Base-by-base conservation (phyloP, 495 filamentous ascomycete genomes). In the Tuber indicum region DNA sequence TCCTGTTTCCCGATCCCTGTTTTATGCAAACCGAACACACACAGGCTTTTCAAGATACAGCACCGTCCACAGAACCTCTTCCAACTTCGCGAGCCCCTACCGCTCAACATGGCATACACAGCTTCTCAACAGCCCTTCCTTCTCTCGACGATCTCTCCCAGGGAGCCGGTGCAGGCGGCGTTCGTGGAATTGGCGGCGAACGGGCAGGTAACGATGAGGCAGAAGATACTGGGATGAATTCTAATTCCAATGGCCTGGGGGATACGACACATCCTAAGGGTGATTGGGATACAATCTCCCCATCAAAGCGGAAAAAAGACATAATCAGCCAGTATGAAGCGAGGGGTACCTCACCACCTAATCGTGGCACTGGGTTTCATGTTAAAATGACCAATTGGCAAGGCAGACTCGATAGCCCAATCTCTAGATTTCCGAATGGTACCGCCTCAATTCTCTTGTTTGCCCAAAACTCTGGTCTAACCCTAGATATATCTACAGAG, bases 11-110 rank as follows among this genome's bases (percentile, higher is more conserved):
- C 74, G 70, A 70, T 75, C 80, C 78, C 75, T 75, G 74, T 80
- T 82, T 83, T 83, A 83, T 83, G 81, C 81, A 82, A 76, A 75
- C 81, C 74, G 75, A 82, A 73, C 71, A 75, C 66, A 82, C 36
- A 74, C 82, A 71, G 66, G 74, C 74, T 75, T 77, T 46, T 46
- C 75, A 52, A 44, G 72, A 73, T 76, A 80, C 74, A 74, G 74
- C 46, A 32, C 52, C 52, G 26, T 71, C 75, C 71, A 45, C 75
- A 49, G 74, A 74, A 47, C 46, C 81, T 47, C 39, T 71, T 72
- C n/a, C 73, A 45, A 45, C 44, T 36, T 32, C 43, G 10, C 62
- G 47, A 21, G 41, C 69, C 75, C 62, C 73, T 66, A 72, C 75
- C 75, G 74, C 74, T 74, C 74, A 82, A 70, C 74, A 82, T 75